Conservation (phyloP, 495 filamentous ascomycete genomes). For the Neurospora africana region DNA sequence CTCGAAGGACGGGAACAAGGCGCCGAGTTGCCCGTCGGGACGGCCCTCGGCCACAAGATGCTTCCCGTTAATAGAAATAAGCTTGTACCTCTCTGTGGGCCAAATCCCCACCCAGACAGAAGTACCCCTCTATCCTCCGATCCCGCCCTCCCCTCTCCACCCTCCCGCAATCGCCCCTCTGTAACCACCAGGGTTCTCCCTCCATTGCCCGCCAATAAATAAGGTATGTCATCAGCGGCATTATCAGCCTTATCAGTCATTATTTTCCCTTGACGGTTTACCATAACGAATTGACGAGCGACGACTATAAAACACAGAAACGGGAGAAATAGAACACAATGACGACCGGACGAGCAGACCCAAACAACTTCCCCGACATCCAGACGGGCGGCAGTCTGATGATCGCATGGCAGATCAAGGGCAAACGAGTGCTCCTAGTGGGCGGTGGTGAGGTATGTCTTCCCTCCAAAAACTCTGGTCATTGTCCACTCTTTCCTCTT, state of each 20-base stretch:
- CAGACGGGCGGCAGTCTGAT: slow-evolving; percentile 88
- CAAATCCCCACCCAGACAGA: fast-evolving
- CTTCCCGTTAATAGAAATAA: no score
- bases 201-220: neutral
- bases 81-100: neutral
- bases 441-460: slow-evolving; percentile 79
- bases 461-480: no score
- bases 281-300: neutral
- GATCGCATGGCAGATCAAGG: slow-evolving; percentile 84
- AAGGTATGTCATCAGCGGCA: neutral
- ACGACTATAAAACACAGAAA: neutral
- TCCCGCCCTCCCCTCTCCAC: neutral
- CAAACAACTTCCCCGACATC: slow-evolving; percentile 55
- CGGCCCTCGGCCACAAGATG: no score
- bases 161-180: neutral
- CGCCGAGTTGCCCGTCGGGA: no score
- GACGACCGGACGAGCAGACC: neutral
- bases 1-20: no score
- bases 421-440: slow-evolving; percentile 74
- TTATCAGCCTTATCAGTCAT: neutral
- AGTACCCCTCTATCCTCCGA: neutral
- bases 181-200: neutral
- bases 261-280: neutral
- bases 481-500: no score
- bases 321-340: neutral